Percentiles rank a stretch among this genome's conserved stretches.
These are phyloP conservation scores for Trichoderma arundinaceum DNA, from an alignment of 2,329 filamentous ascomycete genomes.

Conservation along the genomic window DNA sequence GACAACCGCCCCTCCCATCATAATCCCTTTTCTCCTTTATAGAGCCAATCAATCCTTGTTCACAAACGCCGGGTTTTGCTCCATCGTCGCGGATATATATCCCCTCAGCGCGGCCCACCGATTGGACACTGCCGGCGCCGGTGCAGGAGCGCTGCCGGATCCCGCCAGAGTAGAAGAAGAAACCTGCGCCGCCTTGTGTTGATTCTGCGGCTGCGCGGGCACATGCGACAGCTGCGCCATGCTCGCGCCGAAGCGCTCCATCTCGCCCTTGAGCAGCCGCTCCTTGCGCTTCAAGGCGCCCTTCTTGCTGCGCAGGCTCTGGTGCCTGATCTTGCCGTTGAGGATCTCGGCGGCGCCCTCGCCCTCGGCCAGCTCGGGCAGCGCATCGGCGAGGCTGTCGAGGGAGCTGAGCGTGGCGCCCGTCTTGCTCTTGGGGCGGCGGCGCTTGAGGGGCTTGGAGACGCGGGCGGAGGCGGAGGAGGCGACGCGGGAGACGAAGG, in stretches of 20 bases:
- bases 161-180: background rate
- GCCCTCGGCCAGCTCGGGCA: slow-evolving; percentile 66
- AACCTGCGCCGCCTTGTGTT: background rate
- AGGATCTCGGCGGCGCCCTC: slow-evolving; percentile 53
- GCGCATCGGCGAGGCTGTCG: slow-evolving; percentile 76
- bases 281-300: slow-evolving; percentile 86
- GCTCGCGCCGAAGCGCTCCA: slow-evolving; percentile 81
- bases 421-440: slow-evolving; percentile 53
- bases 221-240: slow-evolving; percentile 72
- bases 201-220: slow-evolving; percentile 30
- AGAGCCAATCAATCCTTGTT: slow-evolving; percentile 36
- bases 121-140: slow-evolving; percentile 53
- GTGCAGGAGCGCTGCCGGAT: background rate
- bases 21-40: background rate
- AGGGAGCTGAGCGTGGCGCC: slow-evolving; percentile 78
- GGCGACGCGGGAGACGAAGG: slow-evolving; percentile 77
- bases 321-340: slow-evolving; percentile 69
- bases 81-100: slow-evolving; percentile 87
- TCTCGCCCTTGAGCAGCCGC: slow-evolving; percentile 78
- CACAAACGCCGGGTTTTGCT: slow-evolving; percentile 79
- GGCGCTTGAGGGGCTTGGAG: slow-evolving; percentile 32
- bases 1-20: no score
- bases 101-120: slow-evolving; percentile 82
- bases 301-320: slow-evolving; percentile 74
- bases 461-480: slow-evolving; percentile 53